Evolutionary conservation across 83 land plant genomes (phyloP), one percentile per base, ranked within the genome.

Genomic region (Diphasiastrum complanatum): DNA sequence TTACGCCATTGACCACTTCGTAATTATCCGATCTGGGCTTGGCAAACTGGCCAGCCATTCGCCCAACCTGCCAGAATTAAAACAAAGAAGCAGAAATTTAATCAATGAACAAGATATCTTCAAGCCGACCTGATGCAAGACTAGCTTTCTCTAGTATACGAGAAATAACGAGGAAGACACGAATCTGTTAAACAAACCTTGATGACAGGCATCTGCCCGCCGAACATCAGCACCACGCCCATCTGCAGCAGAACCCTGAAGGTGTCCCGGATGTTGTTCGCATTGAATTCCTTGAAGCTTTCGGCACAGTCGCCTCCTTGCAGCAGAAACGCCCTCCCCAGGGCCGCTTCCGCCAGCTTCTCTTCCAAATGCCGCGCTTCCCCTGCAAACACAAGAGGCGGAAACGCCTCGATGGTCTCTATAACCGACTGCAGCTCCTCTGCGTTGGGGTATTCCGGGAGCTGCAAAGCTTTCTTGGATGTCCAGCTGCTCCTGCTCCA

Each of bases 261-360:
- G 0, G 59, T 55, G 19, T 55, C 59, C 34, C 59, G 26, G 10
- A 55, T 55, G 19, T n/a, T n/a, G n/a, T n/a, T n/a, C n/a, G n/a
- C n/a, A n/a, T n/a, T n/a, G n/a, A n/a, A n/a, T n/a, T n/a, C n/a
- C n/a, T n/a, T n/a, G n/a, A n/a, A n/a, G n/a, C n/a, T n/a, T n/a
- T n/a, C n/a, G n/a, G n/a, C n/a, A 30, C 59, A 55, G 35, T 55
- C 59, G 11, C 59, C 59, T 12, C 59, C 59, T 1, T 55, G 59
- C 16, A 55, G 43, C 11, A 55, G 35, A 1, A 55, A 55, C 11
- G 59, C 59, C 35, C 35, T 55, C 38, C 59, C n/a, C n/a, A n/a
- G n/a, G n/a, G n/a, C n/a, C n/a, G n/a, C n/a, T n/a, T n/a, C n/a
- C n/a, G n/a, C n/a, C 11, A 55, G 59, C 59, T 30, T 25, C 11